phyloP scores from a whole-genome alignment of 148 eudicot species.

The Polygonum aviculare region DNA sequence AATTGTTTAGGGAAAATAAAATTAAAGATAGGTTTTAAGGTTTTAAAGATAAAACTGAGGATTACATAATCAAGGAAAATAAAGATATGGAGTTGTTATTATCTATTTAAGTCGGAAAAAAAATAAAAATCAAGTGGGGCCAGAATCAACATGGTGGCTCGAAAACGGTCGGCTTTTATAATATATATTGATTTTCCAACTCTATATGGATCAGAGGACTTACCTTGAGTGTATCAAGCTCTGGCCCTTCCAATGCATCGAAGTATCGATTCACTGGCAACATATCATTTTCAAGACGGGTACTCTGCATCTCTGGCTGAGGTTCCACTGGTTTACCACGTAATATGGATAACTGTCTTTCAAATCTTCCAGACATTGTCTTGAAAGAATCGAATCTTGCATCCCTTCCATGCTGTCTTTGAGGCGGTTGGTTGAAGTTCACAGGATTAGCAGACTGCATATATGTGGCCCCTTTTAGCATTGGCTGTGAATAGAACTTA shows the following conservation, averaged over 20 bases:
- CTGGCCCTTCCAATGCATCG: conserved; percentile 88
- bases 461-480: conserved; percentile 14
- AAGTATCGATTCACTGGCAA: conserved; percentile 70
- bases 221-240: conserved; percentile 75
- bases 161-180: too few species aligned
- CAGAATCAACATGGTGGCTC: too few species aligned
- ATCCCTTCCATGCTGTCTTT: conserved; percentile 27
- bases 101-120: too few species aligned
- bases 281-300: conserved; percentile 29
- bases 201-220: conserved; percentile 4
- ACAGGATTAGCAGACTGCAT: conserved; percentile 19
- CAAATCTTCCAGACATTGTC: conserved; percentile 85
- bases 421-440: conserved; percentile 15
- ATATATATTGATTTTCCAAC: too few species aligned
- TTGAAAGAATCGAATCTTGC: conserved; percentile 65
- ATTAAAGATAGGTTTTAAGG: too few species aligned
- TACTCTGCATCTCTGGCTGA: conserved; percentile 19
- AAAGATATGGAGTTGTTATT: too few species aligned
- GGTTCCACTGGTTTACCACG: conserved; percentile 42
- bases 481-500: conserved; percentile 11
- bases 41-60: too few species aligned
- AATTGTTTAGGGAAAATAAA: too few species aligned
- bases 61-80: too few species aligned
- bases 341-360: conserved; percentile 51
- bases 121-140: too few species aligned